Percentiles rank a stretch among this genome's conserved stretches.
These are phyloP conservation scores for Zostera marina DNA, from an alignment of 116 monocot species.

Conservation along the genomic window DNA sequence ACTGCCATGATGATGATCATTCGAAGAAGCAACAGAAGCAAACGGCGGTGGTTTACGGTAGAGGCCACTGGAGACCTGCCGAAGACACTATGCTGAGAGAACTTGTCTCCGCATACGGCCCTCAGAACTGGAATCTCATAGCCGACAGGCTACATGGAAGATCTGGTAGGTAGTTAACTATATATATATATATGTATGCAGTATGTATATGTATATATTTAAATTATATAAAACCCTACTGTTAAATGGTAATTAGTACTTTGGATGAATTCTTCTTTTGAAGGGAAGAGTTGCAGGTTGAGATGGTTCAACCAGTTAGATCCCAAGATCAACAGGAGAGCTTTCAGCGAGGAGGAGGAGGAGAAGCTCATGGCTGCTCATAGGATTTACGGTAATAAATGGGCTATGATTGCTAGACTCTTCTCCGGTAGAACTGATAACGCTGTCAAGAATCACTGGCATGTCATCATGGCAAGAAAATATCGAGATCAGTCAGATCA, in stretches of 20 bases:
- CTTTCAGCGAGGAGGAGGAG: constrained; percentile 80
- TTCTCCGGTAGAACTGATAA: constrained; percentile 85
- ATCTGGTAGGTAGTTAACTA: constrained; percentile 35
- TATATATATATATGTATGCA: neutral
- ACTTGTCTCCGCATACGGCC: constrained; percentile 64
- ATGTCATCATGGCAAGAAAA: constrained; percentile 87
- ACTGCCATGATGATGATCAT: too few species aligned
- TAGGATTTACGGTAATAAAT: constrained; percentile 72
- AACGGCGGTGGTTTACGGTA: constrained; percentile 45
- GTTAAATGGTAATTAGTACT: neutral
- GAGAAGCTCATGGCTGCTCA: constrained; percentile 80
- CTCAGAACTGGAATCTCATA: constrained; percentile 96
- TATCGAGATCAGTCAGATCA: constrained; percentile 88
- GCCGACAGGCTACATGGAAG: constrained; percentile 83
- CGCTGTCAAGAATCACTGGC: constrained; percentile 90
- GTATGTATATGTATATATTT: too few species aligned
- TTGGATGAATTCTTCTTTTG: constrained; percentile 3
- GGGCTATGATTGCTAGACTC: constrained; percentile 85
- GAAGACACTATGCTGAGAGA: constrained; percentile 86
- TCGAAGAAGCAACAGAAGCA: too few species aligned
- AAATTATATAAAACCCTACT: neutral
- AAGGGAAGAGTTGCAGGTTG: constrained; percentile 87
- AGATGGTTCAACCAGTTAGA: constrained; percentile 94
- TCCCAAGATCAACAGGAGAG: constrained; percentile 61
- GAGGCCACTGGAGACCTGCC: constrained; percentile 88